phyloP scores from a whole-genome alignment of 352 stramenopile genomes.

The Pythium pyrilobum region DNA sequence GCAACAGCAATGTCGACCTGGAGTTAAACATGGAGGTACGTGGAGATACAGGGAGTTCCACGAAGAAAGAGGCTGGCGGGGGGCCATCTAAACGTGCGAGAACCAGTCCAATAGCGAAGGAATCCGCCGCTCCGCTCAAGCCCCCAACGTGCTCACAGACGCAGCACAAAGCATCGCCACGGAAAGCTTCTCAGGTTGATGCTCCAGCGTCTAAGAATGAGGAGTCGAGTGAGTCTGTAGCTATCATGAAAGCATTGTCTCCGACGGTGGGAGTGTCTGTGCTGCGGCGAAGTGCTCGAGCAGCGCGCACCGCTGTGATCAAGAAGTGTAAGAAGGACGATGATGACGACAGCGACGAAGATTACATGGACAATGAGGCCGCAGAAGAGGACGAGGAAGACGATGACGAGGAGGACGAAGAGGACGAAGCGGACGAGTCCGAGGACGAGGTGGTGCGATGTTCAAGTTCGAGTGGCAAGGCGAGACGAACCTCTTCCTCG shows the following conservation, averaged over 20 bases:
- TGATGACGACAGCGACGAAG: constrained; percentile 24
- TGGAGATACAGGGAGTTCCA: constrained; percentile 1
- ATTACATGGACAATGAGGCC: constrained; percentile 9
- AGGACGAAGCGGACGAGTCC: constrained; percentile 3
- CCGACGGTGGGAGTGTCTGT: constrained; percentile 5
- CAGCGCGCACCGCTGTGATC: neutral
- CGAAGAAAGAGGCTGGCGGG: neutral
- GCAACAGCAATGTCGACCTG: constrained; percentile 39
- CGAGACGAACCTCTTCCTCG: neutral
- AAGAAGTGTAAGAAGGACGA: constrained; percentile 19
- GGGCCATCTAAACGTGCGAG: constrained; percentile 1
- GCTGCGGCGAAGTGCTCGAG: constrained; percentile 9
- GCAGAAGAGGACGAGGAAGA: constrained; percentile 22
- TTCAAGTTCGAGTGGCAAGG: constrained; percentile 8
- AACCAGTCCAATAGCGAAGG: neutral
- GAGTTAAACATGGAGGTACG: constrained; percentile 52
- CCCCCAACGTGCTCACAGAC: too few relatives aligned
- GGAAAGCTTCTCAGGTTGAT: neutral
- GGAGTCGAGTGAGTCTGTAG: constrained; percentile 8
- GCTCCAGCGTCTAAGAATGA: neutral
- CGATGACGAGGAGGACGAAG: constrained; percentile 5
- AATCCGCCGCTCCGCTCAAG: too few relatives aligned
- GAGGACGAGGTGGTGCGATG: constrained; percentile 7
- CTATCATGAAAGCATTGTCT: neutral
- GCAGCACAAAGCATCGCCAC: too few relatives aligned